Evolutionary conservation across 108 stramenopile species (phyloP).

Genomic region (Stephanodiscus triporus): DNA sequence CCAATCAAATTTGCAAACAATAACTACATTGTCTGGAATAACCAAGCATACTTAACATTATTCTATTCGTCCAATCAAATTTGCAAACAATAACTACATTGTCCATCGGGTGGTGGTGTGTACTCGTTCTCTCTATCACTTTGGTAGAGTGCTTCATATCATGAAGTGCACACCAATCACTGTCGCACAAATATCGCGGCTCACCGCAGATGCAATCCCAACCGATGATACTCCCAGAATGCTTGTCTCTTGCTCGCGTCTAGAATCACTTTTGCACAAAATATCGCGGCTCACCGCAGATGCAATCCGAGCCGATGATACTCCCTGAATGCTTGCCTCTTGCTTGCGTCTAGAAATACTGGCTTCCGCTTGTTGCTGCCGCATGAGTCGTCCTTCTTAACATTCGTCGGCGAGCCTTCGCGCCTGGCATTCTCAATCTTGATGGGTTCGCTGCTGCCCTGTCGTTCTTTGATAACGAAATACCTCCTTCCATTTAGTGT

Average conservation of each 20-base stretch:
- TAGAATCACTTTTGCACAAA: not conserved
- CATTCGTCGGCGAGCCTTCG: not conserved
- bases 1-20: too few relatives aligned
- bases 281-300: slow-evolving; percentile 4
- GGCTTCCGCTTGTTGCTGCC: not conserved
- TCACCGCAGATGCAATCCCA: slow-evolving; percentile 20
- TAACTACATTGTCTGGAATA: not conserved
- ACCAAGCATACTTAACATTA: not conserved
- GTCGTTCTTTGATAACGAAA: slow-evolving; percentile 9
- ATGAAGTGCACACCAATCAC: not conserved
- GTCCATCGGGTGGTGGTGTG: not conserved
- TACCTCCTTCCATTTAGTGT: slow-evolving; percentile 6
- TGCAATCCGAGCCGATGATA: slow-evolving; percentile 14
- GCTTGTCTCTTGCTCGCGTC: slow-evolving; percentile 8
- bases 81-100: not conserved
- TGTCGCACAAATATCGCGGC: not conserved
- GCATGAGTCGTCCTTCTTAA: not conserved
- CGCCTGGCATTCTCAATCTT: not conserved
- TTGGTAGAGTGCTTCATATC: not conserved
- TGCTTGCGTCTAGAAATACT: slow-evolving; percentile 1
- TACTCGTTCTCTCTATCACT: slow-evolving; percentile 2
- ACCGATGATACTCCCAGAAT: not conserved
- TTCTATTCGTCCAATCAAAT: too few relatives aligned
- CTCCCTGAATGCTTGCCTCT: not conserved
- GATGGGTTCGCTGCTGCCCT: not conserved